Conservation (phyloP, 768 basidiomycete species). For the Lentinus tigrinus region DNA sequence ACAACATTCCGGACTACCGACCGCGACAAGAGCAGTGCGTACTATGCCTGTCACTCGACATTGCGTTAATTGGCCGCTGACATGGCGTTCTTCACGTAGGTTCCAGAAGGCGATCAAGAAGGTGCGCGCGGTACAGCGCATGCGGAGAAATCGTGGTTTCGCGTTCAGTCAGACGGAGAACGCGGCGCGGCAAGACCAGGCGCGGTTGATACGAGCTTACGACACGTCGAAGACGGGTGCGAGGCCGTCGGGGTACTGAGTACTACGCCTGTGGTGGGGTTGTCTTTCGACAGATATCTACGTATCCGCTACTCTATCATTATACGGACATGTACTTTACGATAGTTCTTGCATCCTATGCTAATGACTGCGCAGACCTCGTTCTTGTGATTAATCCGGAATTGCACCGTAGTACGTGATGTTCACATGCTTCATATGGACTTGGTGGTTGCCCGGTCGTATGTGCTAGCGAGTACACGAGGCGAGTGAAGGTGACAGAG, state of each 20-base stretch:
- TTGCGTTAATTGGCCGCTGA: slow-evolving; percentile 12
- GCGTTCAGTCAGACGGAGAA: slow-evolving; percentile 98
- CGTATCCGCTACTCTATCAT: slow-evolving; percentile 18
- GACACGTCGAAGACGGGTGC: slow-evolving; percentile 77
- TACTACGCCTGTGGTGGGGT: too few species aligned
- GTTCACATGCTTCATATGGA: too few species aligned
- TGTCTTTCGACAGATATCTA: neutral
- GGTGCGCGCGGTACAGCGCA: slow-evolving; percentile 96
- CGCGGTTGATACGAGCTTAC: slow-evolving; percentile 80
- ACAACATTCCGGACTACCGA: slow-evolving; percentile 94
- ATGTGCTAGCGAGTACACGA: too few species aligned
- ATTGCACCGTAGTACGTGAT: too few species aligned
- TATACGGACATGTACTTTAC: slow-evolving; percentile 28
- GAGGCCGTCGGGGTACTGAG: slow-evolving; percentile 68
- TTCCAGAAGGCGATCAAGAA: slow-evolving; percentile 99
- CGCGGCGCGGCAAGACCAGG: slow-evolving; percentile 80
- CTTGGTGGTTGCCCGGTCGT: too few species aligned
- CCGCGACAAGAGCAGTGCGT: slow-evolving; percentile 95
- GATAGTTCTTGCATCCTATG: neutral
- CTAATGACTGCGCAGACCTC: neutral
- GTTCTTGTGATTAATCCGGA: too few species aligned
- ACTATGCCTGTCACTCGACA: neutral
- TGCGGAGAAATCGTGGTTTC: slow-evolving; percentile 95
- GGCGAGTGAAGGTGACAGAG: too few species aligned
- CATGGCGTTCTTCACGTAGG: slow-evolving; percentile 37